Conservation (phyloP, 208 protist species). For the Leishmania mexicana region DNA sequence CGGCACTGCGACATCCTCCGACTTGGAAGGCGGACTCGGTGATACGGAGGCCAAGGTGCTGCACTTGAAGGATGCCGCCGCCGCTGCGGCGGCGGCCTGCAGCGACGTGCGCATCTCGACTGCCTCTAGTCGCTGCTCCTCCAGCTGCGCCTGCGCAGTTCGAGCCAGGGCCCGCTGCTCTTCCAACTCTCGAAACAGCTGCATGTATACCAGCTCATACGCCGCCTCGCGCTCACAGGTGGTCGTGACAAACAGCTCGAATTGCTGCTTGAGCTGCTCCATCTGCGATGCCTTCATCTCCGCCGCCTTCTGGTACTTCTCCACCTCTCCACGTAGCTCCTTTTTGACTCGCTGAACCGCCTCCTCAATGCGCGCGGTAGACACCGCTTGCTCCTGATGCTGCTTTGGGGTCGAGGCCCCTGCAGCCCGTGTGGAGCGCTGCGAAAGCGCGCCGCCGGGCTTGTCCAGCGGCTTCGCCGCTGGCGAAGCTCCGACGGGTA, state of each 20-base stretch:
- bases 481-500: not conserved
- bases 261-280: conserved; percentile 48
- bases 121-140: conserved; percentile 28
- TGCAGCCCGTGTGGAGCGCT: not conserved
- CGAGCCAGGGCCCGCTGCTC: conserved; percentile 35
- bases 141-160: conserved; percentile 46
- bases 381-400: not conserved
- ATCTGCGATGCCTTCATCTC: conserved; percentile 30
- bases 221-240: conserved; percentile 70
- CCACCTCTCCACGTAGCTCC: conserved; percentile 31
- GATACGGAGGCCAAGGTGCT: not conserved
- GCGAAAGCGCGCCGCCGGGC: not conserved
- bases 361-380: conserved; percentile 23
- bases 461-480: not conserved
- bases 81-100: conserved; percentile 5
- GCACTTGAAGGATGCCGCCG: not conserved
- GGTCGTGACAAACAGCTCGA: conserved; percentile 69
- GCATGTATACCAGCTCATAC: conserved; percentile 59
- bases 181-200: conserved; percentile 50
- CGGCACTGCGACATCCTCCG: conserved; percentile 1
- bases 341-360: conserved; percentile 28
- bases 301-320: conserved; percentile 15
- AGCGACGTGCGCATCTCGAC: conserved; percentile 15
- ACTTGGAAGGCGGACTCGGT: not conserved
- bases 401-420: not conserved